These are phyloP conservation scores for Candida mattraensis DNA, from an alignment of 805 yeast species.

Conservation along the genomic window DNA sequence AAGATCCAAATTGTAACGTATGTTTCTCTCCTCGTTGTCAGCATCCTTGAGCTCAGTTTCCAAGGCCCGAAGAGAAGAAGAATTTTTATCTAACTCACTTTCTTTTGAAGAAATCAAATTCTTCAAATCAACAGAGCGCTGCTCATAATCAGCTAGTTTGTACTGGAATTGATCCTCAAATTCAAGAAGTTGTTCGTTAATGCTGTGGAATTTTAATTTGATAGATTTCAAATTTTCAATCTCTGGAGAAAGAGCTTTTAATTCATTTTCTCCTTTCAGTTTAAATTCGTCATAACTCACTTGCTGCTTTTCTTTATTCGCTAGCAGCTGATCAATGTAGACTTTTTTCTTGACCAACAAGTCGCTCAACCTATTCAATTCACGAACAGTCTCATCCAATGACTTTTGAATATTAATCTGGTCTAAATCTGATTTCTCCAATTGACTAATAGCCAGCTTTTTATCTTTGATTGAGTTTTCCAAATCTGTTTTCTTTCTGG, in stretches of 20 bases:
- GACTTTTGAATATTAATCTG: conserved; percentile 39
- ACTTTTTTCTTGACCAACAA: conserved; percentile 4
- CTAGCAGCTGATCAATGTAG: conserved; percentile 18
- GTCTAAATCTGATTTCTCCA: conserved; percentile 53
- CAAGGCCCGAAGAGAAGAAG: conserved; percentile 55
- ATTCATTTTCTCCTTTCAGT: conserved; percentile 18
- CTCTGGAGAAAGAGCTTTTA: conserved; percentile 18
- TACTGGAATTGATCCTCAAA: conserved; percentile 25
- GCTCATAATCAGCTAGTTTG: conserved; percentile 16
- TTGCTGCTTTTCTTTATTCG: conserved; percentile 8
- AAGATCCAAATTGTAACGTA: conserved; percentile 44
- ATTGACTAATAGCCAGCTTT: conserved; percentile 48
- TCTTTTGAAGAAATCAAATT: conserved; percentile 30
- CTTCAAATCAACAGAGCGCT: conserved; percentile 12
- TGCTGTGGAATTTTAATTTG: conserved; percentile 40
- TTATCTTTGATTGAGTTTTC: conserved; percentile 56
- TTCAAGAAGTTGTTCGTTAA: conserved; percentile 44
- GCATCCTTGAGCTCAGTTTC: conserved; percentile 56
- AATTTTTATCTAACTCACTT: conserved; percentile 27
- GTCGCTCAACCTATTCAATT: conserved; percentile 23
- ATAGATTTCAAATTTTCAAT: conserved; percentile 38
- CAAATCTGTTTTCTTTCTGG: conserved; percentile 43
- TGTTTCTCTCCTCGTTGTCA: conserved; percentile 57
- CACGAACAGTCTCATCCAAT: conserved; percentile 25
- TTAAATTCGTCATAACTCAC: conserved; percentile 14